Base-by-base conservation (phyloP, 768 basidiomycete species). In the Pseudohyphozyma bogoriensis region DNA sequence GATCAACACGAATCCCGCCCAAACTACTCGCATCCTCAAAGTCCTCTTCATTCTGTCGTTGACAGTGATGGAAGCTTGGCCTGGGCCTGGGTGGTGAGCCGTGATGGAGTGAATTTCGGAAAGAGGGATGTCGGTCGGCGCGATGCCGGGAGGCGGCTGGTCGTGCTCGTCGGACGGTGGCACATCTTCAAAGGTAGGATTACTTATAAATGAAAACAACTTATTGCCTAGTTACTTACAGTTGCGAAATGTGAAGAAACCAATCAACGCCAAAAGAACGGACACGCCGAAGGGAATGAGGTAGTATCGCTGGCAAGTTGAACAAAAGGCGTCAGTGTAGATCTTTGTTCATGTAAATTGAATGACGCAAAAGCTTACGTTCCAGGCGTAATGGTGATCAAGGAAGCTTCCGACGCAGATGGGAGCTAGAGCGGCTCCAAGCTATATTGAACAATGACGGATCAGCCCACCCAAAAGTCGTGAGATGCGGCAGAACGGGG, bases 341-440 rank as follows among this genome's bases (percentile, higher is more conserved):
- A 35, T 26, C 12, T 13, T 1, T 4, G 31, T n/a, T 24, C 8
- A 44, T 20, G n/a, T 20, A 24, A 45, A 24, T 20, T 13, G 2
- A 15, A 20, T 20, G 16, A 15, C 3, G 18, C 9, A 4, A 22
- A 8, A 3, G 24, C 50, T 47, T 16, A 59, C 42, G 37, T 54
- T 45, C 68, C 65, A 69, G 8, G 9, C 6, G 37, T 54, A 51
- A 28, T 42, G 55, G 2, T 44, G 20, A 49, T 69, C 65, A 44
- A 66, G 40, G 22, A 69, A 56, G 0, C 26, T 28, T 31, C 68
- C 68, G 42, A 69, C 63, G 45, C 62, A 29, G 45, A 69, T 46
- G 0, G 68, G 68, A 0, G 65, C 60, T 44, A 66, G 39, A 11
- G 44, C 46, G 1, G 67, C 64, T 4, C 67, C 67, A 33, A 68